These are phyloP conservation scores for Theobroma grandiflorum DNA, from an alignment of 441 rosid species.

Conservation along the genomic window DNA sequence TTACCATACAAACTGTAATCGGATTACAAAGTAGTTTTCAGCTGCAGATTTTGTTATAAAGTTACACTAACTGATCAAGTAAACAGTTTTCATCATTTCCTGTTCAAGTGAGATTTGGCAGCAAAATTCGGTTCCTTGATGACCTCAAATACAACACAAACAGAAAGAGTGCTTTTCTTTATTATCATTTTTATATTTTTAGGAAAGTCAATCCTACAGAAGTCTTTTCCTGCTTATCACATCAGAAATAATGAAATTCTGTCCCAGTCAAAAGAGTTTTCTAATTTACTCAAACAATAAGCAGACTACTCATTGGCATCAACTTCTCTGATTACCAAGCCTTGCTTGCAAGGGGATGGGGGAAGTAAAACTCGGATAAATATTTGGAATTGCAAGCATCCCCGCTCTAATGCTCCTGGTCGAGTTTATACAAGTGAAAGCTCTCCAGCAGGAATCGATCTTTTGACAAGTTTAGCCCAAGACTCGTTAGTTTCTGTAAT, in stretches of 20 bases:
- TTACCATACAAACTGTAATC: too few relatives aligned
- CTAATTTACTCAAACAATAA: not conserved
- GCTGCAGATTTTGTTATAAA: not conserved
- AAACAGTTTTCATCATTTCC: too few relatives aligned
- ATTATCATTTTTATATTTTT: not conserved
- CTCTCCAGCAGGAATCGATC: conserved; percentile 66
- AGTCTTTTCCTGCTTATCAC: not conserved
- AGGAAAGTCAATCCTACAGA: not conserved
- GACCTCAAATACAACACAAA: not conserved
- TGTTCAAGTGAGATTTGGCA: too few relatives aligned
- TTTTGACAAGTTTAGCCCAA: conserved; percentile 76
- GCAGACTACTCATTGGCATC: not conserved
- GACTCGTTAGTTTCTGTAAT: conserved; percentile 75
- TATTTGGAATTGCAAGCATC: not conserved
- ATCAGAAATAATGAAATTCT: not conserved
- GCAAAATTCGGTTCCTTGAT: not conserved
- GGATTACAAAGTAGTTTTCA: not conserved
- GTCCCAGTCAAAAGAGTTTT: not conserved
- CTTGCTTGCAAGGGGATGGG: not conserved
- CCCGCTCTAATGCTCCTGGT: conserved; percentile 11
- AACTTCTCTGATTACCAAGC: not conserved
- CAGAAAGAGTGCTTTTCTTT: too few relatives aligned
- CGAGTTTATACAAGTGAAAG: conserved; percentile 53
- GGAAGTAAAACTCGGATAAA: not conserved
- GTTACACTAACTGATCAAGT: not conserved